phyloP scores from a whole-genome alignment of 2,329 filamentous ascomycete species.

The Daldinia sp. region DNA sequence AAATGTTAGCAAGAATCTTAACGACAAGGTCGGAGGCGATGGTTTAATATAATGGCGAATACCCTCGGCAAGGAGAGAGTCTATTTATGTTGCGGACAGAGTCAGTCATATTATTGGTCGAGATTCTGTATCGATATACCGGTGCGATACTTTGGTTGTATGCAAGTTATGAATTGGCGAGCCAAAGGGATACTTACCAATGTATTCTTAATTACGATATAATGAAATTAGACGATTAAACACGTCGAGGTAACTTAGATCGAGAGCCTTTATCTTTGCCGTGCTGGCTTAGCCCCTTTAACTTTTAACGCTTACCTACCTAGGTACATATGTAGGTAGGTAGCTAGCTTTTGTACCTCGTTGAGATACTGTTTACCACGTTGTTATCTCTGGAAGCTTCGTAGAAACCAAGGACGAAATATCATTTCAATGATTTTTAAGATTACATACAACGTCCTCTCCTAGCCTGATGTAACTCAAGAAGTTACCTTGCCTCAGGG shows the following conservation, averaged over 20 bases:
- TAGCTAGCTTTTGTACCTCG: too few species aligned
- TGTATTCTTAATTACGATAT: not conserved
- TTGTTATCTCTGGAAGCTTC: too few species aligned
- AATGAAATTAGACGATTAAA: not conserved
- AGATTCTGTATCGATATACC: not conserved
- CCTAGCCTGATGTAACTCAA: too few species aligned
- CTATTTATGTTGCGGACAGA: not conserved
- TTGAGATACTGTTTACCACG: too few species aligned
- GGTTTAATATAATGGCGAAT: conserved; percentile 30
- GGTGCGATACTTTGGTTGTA: not conserved
- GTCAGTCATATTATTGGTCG: not conserved
- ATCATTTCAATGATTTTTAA: too few species aligned
- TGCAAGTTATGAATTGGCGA: not conserved
- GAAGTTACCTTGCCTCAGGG: too few species aligned
- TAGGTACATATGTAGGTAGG: too few species aligned
- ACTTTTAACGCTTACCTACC: too few species aligned
- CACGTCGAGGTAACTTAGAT: not conserved
- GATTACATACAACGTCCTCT: too few species aligned
- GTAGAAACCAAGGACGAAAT: too few species aligned
- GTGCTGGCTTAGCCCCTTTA: not conserved
- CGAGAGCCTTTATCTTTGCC: not conserved
- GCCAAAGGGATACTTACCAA: not conserved
- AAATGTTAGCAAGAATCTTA: conserved; percentile 42
- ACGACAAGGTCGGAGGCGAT: conserved; percentile 37
- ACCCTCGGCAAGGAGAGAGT: not conserved